These are phyloP conservation scores for Tetrapisispora fleetii DNA, from an alignment of 805 yeast species.

Conservation along the genomic window DNA sequence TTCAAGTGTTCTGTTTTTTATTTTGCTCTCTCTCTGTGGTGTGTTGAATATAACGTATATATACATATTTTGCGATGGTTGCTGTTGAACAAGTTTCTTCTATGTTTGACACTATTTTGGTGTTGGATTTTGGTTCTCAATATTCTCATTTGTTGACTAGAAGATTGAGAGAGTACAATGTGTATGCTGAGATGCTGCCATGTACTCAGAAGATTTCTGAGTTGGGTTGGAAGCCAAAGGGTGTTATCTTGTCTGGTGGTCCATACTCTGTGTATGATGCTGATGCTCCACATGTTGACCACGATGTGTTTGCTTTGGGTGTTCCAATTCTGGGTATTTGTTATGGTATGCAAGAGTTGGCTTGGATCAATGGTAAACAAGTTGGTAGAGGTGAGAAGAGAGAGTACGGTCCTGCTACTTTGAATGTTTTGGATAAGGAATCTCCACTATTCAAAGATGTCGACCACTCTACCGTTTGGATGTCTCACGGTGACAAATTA, in stretches of 20 bases:
- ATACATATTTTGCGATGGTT: constrained; percentile 5
- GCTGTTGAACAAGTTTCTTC: constrained; percentile 54
- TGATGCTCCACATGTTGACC: constrained; percentile 97
- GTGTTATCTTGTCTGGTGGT: constrained; percentile 92
- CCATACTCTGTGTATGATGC: constrained; percentile 95
- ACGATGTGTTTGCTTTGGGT: constrained; percentile 75
- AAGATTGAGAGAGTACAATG: constrained; percentile 94
- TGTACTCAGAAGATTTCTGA: constrained; percentile 96
- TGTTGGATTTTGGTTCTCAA: constrained; percentile 96
- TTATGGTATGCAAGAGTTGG: constrained; percentile 98
- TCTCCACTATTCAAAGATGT: constrained; percentile 78
- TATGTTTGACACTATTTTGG: constrained; percentile 93
- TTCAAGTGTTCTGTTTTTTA: neutral
- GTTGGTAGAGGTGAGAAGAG: constrained; percentile 95
- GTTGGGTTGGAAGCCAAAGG: constrained; percentile 88
- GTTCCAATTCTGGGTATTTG: constrained; percentile 97
- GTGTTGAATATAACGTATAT: neutral
- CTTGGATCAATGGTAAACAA: constrained; percentile 88
- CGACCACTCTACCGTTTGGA: constrained; percentile 95
- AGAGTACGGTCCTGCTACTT: constrained; percentile 94
- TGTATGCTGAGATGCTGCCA: constrained; percentile 98
- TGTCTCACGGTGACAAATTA: constrained; percentile 98
- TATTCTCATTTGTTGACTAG: constrained; percentile 94
- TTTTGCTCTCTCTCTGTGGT: neutral
- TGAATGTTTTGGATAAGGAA: constrained; percentile 56